phyloP scores from a whole-genome alignment of 164 flowering plant species.

The Umbellularia californica region DNA sequence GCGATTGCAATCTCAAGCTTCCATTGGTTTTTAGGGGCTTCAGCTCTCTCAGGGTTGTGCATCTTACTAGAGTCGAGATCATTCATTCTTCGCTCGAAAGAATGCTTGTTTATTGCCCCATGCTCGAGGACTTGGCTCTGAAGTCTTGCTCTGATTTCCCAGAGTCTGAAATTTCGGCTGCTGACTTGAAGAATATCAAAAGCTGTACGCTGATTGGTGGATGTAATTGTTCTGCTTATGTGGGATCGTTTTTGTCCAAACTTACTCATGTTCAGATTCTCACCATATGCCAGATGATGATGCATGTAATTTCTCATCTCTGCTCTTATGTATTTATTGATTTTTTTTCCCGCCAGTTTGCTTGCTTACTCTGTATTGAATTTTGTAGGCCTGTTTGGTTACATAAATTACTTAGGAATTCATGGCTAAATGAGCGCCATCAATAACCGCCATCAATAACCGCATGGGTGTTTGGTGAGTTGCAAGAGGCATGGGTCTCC shows the following conservation, averaged over 20 bases:
- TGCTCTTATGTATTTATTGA: neutral
- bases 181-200: neutral
- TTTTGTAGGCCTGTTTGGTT: neutral
- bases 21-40: neutral
- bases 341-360: too few relatives aligned
- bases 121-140: slow-evolving; percentile 3
- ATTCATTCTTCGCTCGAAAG: neutral
- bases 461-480: neutral
- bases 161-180: neutral
- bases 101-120: neutral
- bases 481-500: too few relatives aligned
- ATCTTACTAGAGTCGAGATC: neutral
- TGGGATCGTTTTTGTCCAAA: neutral
- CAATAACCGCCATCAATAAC: too few relatives aligned
- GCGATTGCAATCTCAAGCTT: neutral
- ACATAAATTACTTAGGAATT: neutral
- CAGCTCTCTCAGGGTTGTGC: neutral
- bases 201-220: neutral
- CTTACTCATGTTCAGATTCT: slow-evolving; percentile 5
- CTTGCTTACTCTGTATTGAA: neutral
- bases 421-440: too few relatives aligned
- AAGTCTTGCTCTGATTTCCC: neutral
- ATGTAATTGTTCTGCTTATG: neutral
- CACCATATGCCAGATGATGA: neutral
- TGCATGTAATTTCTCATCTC: neutral